These are phyloP conservation scores for Coemansia sp. DNA, from an alignment of 192 early-diverging fungal species.

Conservation along the genomic window DNA sequence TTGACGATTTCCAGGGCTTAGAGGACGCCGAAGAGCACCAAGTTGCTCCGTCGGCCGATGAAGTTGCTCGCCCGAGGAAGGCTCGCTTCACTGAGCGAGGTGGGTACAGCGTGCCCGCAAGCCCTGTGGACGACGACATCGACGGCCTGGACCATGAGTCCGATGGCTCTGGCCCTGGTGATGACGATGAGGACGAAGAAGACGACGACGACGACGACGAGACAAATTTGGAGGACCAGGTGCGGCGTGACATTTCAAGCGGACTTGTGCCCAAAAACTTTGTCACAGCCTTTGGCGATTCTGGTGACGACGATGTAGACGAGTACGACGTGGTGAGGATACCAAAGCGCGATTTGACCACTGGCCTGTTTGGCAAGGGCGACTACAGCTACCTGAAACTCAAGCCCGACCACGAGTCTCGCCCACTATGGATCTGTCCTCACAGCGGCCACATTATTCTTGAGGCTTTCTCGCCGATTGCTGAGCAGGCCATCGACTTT, in stretches of 20 bases:
- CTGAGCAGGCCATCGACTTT: conserved; percentile 95
- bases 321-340: conserved; percentile 42
- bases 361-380: conserved; percentile 63
- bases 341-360: conserved; percentile 34
- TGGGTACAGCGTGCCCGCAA: conserved; percentile 23
- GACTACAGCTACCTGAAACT: conserved; percentile 78
- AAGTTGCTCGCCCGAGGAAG: neutral
- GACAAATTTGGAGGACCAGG: conserved; percentile 27
- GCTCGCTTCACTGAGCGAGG: conserved; percentile 7
- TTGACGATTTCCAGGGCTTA: neutral
- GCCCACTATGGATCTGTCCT: conserved; percentile 90
- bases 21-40: neutral
- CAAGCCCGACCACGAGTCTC: conserved; percentile 82
- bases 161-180: neutral
- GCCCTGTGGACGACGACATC: conserved; percentile 16
- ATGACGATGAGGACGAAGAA: neutral
- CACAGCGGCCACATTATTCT: conserved; percentile 82
- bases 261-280: conserved; percentile 39
- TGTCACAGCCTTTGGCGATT: conserved; percentile 12
- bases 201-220: conserved; percentile 15
- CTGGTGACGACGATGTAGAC: conserved; percentile 15
- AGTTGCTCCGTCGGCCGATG: neutral
- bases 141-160: conserved; percentile 1
- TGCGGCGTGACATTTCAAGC: conserved; percentile 16
- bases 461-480: conserved; percentile 96